Conservation (phyloP, 192 early-diverging fungal species). For the Linnemannia zychae region DNA sequence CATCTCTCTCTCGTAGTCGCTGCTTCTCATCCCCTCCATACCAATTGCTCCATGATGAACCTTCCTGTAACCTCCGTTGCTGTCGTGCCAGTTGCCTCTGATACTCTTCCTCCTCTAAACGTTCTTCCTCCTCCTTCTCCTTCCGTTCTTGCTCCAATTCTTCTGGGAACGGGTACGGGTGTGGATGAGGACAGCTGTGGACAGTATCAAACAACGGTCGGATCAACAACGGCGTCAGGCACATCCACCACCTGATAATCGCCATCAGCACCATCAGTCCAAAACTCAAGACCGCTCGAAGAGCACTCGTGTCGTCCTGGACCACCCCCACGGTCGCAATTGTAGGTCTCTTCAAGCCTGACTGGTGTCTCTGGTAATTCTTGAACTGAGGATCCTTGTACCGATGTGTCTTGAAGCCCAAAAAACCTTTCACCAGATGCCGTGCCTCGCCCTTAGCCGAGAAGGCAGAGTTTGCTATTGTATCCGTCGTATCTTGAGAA, state of each 20-base stretch:
- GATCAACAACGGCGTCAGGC: conserved; percentile 27
- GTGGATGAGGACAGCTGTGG: conserved; percentile 47
- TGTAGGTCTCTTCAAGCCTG: conserved; percentile 21
- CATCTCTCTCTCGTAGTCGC: conserved; percentile 7
- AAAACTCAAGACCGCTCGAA: conserved; percentile 23
- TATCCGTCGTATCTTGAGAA: background rate
- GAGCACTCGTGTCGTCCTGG: conserved; percentile 33
- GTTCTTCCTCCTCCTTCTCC: conserved; percentile 1
- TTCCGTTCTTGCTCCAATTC: conserved; percentile 35
- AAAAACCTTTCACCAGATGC: conserved; percentile 40
- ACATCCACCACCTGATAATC: conserved; percentile 39
- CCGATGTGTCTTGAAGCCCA: conserved; percentile 48
- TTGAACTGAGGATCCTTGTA: conserved; percentile 23
- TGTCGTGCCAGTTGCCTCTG: background rate
- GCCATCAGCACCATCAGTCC: conserved; percentile 36
- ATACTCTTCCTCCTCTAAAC: background rate
- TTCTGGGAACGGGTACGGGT: conserved; percentile 48
- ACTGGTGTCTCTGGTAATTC: conserved; percentile 17
- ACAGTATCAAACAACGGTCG: conserved; percentile 45
- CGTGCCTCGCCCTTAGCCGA: conserved; percentile 26
- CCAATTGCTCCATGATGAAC: background rate
- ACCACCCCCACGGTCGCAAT: conserved; percentile 49
- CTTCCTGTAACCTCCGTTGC: background rate
- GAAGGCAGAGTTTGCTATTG: conserved; percentile 10
- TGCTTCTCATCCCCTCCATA: conserved; percentile 25